phyloP scores from a whole-genome alignment of 805 yeast genomes.

The Saccharomycopsis sp. region DNA sequence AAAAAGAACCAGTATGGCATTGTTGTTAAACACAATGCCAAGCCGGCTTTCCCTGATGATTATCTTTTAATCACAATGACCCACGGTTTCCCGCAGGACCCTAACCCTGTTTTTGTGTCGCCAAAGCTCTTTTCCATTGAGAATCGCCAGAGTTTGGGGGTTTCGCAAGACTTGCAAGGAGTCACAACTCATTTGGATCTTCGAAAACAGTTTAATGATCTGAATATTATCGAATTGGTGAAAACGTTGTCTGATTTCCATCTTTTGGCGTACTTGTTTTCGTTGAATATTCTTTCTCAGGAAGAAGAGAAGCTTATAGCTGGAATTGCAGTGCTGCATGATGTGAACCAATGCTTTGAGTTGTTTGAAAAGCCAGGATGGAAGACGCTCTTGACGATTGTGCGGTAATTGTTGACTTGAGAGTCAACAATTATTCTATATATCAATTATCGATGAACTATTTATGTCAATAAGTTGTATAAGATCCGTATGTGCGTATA shows the following conservation, averaged over 20 bases:
- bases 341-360: constrained; percentile 40
- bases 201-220: constrained; percentile 20
- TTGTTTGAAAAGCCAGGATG: constrained; percentile 67
- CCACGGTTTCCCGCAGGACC: constrained; percentile 81
- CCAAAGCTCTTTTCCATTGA: constrained; percentile 61
- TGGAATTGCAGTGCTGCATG: constrained; percentile 38
- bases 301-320: constrained; percentile 48
- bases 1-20: constrained; percentile 82
- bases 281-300: constrained; percentile 49
- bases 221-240: constrained; percentile 31
- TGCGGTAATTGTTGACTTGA: no score
- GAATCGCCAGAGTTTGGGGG: constrained; percentile 71
- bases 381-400: constrained; percentile 67
- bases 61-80: constrained; percentile 78
- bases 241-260: constrained; percentile 63
- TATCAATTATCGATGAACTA: no score
- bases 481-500: no score
- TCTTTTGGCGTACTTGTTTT: constrained; percentile 50
- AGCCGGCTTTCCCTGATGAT: constrained; percentile 91
- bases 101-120: constrained; percentile 44
- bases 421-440: no score
- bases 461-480: no score
- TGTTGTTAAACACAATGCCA: constrained; percentile 81
- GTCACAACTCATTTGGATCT: constrained; percentile 46
- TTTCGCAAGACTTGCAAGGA: constrained; percentile 56